These are phyloP conservation scores for Scenedesmus sp. DNA, from an alignment of 163 green algal species.

Conservation along the genomic window DNA sequence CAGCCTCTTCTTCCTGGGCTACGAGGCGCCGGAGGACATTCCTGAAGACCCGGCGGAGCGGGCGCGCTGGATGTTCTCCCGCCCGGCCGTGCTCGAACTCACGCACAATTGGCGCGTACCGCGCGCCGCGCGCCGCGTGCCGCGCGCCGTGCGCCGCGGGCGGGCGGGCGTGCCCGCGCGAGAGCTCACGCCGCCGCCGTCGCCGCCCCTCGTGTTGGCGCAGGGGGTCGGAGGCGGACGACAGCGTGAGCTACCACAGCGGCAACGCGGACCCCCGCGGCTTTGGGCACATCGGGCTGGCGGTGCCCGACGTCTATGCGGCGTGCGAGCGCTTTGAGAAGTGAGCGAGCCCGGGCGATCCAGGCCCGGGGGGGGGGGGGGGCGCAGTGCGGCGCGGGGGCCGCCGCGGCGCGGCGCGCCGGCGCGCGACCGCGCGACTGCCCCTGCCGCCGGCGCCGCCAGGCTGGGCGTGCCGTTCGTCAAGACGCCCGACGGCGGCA, in stretches of 20 bases:
- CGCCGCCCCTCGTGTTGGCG: no score
- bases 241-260: slow-evolving; percentile 84
- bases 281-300: slow-evolving; percentile 89
- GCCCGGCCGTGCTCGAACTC: slow-evolving; percentile 78
- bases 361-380: no score
- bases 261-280: slow-evolving; percentile 90
- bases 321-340: slow-evolving; percentile 93
- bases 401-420: no score
- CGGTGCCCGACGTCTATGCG: slow-evolving; percentile 81
- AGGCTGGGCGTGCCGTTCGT: slow-evolving; percentile 89
- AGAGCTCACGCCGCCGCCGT: no score
- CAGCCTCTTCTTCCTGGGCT: slow-evolving; percentile 82
- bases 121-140: no score
- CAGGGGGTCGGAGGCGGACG: slow-evolving; percentile 47
- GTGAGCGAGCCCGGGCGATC: no score
- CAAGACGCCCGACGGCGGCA: slow-evolving; percentile 89
- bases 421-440: no score
- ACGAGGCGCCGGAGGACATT: slow-evolving; percentile 66
- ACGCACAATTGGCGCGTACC: slow-evolving; percentile 87
- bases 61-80: slow-evolving; percentile 77
- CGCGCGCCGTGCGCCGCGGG: no score
- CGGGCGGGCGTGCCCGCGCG: no score
- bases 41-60: slow-evolving; percentile 48
- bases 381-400: no score
- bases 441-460: not conserved